A percentile compares a stretch with the other conserved stretches of the same genome.
Evolutionary conservation across 2,329 filamentous ascomycete genomes (phyloP).

Genomic region (Scedosporium apiospermum): DNA sequence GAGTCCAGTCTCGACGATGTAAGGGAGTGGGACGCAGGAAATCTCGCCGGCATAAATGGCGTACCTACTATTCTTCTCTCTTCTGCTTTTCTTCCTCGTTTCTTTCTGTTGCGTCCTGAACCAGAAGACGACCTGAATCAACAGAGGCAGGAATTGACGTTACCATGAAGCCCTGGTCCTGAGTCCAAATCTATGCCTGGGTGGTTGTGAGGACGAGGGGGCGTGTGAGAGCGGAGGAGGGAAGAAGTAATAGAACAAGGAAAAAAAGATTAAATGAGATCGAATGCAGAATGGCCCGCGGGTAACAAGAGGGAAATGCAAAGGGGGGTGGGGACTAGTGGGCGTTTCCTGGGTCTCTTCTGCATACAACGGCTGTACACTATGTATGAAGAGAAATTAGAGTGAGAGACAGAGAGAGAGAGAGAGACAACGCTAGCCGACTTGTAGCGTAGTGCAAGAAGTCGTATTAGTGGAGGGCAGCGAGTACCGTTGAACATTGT

Average conservation of each 20-base stretch:
- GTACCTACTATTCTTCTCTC: not conserved
- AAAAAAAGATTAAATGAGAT: not conserved
- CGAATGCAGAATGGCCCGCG: not conserved
- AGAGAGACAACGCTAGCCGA: not conserved
- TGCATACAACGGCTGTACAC: not conserved
- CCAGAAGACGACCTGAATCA: not conserved
- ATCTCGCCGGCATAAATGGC: not conserved
- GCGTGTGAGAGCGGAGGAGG: constrained; percentile 6
- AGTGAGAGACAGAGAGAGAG: not conserved
- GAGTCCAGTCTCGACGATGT: not conserved
- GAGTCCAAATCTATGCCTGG: not conserved
- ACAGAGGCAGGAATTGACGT: not conserved
- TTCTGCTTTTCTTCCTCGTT: not conserved
- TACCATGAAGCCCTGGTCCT: not conserved
- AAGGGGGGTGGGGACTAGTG: not conserved
- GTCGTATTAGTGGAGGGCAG: too few species aligned
- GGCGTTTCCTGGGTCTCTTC: not conserved
- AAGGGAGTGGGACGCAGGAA: not conserved
- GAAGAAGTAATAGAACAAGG: not conserved
- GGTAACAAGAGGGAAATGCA: not conserved
- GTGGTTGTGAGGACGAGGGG: not conserved
- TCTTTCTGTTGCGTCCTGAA: not conserved
- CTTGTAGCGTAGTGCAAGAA: too few species aligned
- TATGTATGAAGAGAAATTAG: not conserved
- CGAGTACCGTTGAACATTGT: too few species aligned